Percentiles rank a stretch among this genome's conserved stretches.
Evolutionary conservation across 139 green algal species (phyloP).

Genomic region (Volvox africanus): DNA sequence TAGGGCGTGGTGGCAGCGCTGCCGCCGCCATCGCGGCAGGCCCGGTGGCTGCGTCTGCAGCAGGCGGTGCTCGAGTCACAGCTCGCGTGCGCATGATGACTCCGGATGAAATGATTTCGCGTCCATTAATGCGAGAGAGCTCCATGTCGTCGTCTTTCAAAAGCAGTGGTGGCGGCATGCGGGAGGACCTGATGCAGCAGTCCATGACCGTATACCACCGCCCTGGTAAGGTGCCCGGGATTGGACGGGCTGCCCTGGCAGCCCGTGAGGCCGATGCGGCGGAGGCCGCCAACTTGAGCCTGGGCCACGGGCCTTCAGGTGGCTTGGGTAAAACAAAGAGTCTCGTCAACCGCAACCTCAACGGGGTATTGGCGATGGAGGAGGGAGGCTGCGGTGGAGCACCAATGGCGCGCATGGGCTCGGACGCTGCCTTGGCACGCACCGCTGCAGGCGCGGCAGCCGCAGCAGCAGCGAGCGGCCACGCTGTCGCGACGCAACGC

Average conservation of each 20-base stretch:
- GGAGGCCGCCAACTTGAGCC: background rate
- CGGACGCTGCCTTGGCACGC: slow-evolving; percentile 16
- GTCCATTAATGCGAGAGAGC: slow-evolving; percentile 33
- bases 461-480: background rate
- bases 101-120: slow-evolving; percentile 34
- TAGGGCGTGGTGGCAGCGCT: background rate
- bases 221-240: slow-evolving; percentile 34
- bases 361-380: slow-evolving; percentile 1
- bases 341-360: slow-evolving; percentile 33
- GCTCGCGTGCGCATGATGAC: slow-evolving; percentile 26
- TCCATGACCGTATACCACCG: slow-evolving; percentile 25
- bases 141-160: background rate
- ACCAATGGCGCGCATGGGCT: background rate
- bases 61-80: background rate
- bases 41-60: background rate
- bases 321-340: slow-evolving; percentile 22
- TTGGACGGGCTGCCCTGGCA: slow-evolving; percentile 18
- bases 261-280: slow-evolving; percentile 31
- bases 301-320: background rate
- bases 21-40: background rate
- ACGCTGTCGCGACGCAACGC: slow-evolving; percentile 18
- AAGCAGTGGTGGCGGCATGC: background rate
- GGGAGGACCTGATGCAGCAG: slow-evolving; percentile 34
- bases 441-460: slow-evolving; percentile 1
- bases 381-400: background rate